A percentile compares a stretch with the other conserved stretches of the same genome.
phyloP scores from a whole-genome alignment of 257 asterid species.

The Schizonepeta tenuifolia region DNA sequence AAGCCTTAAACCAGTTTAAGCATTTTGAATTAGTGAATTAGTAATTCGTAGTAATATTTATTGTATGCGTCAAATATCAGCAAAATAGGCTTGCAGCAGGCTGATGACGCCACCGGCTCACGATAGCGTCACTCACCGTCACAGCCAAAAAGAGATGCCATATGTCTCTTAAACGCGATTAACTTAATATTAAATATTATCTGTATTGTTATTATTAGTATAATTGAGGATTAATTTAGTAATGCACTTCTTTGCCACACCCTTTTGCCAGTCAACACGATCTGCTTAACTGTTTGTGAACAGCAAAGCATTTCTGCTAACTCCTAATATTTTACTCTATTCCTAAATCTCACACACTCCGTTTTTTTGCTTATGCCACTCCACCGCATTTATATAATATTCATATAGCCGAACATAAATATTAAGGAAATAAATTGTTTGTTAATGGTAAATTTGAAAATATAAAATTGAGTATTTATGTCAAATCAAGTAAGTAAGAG shows the following conservation, averaged over 20 bases:
- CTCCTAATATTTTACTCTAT: background rate
- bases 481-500: too few species aligned
- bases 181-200: background rate
- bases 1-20: background rate
- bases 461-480: too few species aligned
- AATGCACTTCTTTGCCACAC: slow-evolving; percentile 21
- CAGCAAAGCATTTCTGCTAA: slow-evolving; percentile 32
- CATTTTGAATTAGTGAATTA: background rate
- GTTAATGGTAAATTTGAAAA: too few species aligned
- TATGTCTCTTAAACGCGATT: slow-evolving; percentile 28
- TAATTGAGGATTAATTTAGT: background rate
- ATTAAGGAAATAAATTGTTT: too few species aligned
- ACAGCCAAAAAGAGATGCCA: slow-evolving; percentile 10
- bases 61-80: slow-evolving; percentile 7
- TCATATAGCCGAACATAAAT: too few species aligned
- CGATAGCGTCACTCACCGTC: background rate
- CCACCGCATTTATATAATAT: background rate
- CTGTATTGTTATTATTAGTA: background rate
- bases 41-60: background rate
- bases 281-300: slow-evolving; percentile 28
- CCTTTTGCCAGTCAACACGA: slow-evolving; percentile 33
- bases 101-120: background rate
- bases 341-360: slow-evolving; percentile 31
- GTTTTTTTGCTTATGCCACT: slow-evolving; percentile 28
- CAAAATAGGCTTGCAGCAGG: background rate